These are phyloP conservation scores for Dactylonectria estremocensis DNA, from an alignment of 2,329 filamentous ascomycete species.

Conservation along the genomic window DNA sequence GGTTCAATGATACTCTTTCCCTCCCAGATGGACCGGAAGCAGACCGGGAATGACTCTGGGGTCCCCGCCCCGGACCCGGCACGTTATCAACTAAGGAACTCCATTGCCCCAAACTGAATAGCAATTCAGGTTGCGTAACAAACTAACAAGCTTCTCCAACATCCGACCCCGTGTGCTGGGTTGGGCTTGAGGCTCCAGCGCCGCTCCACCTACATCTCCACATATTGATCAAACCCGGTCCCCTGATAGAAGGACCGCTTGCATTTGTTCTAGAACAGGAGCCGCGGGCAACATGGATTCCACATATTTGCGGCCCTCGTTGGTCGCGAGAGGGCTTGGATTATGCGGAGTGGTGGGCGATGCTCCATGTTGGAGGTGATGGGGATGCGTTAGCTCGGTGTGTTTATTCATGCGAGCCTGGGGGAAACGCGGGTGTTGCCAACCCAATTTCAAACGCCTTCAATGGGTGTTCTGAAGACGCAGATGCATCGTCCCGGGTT, in stretches of 20 bases:
- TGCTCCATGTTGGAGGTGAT: slow-evolving; percentile 9
- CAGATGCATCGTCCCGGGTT: neutral
- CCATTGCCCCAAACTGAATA: too few species aligned
- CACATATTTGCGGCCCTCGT: slow-evolving; percentile 28
- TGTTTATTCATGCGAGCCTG: neutral
- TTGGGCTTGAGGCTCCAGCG: slow-evolving; percentile 36
- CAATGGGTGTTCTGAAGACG: neutral
- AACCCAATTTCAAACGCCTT: neutral
- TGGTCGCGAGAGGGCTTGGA: slow-evolving; percentile 17
- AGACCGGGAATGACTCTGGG: slow-evolving; percentile 31
- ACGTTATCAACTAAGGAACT: slow-evolving; percentile 23
- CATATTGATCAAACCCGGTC: slow-evolving; percentile 28
- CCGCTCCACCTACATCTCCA: slow-evolving; percentile 22
- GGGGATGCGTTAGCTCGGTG: neutral
- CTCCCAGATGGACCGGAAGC: slow-evolving; percentile 25
- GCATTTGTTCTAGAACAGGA: slow-evolving; percentile 24
- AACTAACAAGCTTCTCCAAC: slow-evolving; percentile 18
- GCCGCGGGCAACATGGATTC: neutral
- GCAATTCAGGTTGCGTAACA: slow-evolving; percentile 40
- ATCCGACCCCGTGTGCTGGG: slow-evolving; percentile 16
- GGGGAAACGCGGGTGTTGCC: too few species aligned
- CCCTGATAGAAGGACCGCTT: slow-evolving; percentile 39
- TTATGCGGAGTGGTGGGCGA: slow-evolving; percentile 10
- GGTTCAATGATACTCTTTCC: too few species aligned
- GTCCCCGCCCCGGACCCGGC: slow-evolving; percentile 36